phyloP scores from a whole-genome alignment of 169 alveolate genomes.

The Babesia ovis region DNA sequence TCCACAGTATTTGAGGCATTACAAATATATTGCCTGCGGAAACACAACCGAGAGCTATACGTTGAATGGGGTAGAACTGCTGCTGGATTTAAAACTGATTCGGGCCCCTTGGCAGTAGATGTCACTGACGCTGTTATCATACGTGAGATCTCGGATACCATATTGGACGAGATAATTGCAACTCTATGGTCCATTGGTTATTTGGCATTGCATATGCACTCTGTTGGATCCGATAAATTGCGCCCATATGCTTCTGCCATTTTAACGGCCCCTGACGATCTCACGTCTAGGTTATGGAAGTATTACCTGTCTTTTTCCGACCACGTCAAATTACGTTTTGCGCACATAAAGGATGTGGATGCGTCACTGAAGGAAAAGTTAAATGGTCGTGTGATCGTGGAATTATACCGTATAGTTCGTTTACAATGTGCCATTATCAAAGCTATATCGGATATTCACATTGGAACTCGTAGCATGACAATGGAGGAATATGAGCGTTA shows the following conservation, averaged over 20 bases:
- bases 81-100: not conserved
- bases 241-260: conserved; percentile 4
- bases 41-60: conserved; percentile 37
- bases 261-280: not conserved
- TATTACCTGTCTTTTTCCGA: conserved; percentile 9
- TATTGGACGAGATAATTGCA: conserved; percentile 33
- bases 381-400: conserved; percentile 22
- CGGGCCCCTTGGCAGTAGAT: conserved; percentile 39
- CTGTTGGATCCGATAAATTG: not conserved
- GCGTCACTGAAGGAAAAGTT: conserved; percentile 8
- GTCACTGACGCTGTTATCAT: conserved; percentile 27
- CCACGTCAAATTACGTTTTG: not conserved
- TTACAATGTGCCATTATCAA: conserved; percentile 27
- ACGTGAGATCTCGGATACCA: conserved; percentile 53
- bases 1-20: conserved; percentile 48
- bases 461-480: conserved; percentile 30
- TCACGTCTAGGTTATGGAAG: conserved; percentile 24
- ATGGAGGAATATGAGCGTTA: conserved; percentile 21
- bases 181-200: conserved; percentile 30
- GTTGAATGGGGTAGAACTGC: conserved; percentile 26
- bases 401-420: conserved; percentile 8
- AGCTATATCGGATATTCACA: conserved; percentile 20
- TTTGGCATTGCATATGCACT: conserved; percentile 18
- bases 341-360: conserved; percentile 16
- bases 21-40: conserved; percentile 35